Percentiles rank a stretch among this genome's conserved stretches.
These are phyloP conservation scores for Paxillus involutus DNA, from an alignment of 768 basidiomycete genomes.

Conservation along the genomic window DNA sequence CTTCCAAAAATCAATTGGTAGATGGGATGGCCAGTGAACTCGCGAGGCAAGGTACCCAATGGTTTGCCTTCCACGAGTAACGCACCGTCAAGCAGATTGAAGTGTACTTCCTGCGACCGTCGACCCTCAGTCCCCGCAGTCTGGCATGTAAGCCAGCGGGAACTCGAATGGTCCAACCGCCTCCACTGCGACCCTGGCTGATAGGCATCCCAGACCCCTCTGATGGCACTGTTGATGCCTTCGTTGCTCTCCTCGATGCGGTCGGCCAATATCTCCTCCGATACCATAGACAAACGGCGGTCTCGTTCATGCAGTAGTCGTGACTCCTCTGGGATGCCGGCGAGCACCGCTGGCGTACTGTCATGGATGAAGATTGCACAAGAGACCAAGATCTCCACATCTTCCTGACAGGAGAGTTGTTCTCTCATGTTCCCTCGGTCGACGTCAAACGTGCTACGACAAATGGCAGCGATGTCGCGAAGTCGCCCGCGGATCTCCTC, in stretches of 20 bases:
- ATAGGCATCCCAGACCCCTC: constrained; percentile 32
- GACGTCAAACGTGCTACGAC: constrained; percentile 31
- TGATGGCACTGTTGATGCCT: constrained; percentile 33
- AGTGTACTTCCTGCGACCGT: constrained; percentile 31
- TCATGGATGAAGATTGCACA: constrained; percentile 34
- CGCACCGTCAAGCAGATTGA: constrained; percentile 41
- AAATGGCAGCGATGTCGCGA: constrained; percentile 20
- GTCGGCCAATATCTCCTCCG: constrained; percentile 21
- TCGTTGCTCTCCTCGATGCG: constrained; percentile 8
- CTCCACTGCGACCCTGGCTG: constrained; percentile 26
- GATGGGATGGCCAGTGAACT: constrained; percentile 30
- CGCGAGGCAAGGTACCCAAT: constrained; percentile 36
- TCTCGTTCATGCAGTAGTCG: constrained; percentile 30
- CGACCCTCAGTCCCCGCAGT: constrained; percentile 14
- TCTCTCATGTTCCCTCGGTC: background rate
- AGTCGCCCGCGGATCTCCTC: constrained; percentile 7
- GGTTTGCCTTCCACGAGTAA: constrained; percentile 44
- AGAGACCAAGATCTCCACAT: constrained; percentile 30
- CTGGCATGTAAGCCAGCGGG: constrained; percentile 30
- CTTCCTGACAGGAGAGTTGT: constrained; percentile 21
- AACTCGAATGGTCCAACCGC: constrained; percentile 11
- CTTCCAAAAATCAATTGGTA: constrained; percentile 37
- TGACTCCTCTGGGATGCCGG: constrained; percentile 5
- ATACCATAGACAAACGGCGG: constrained; percentile 28
- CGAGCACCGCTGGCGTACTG: constrained; percentile 21